A percentile compares a stretch with the other conserved stretches of the same genome.
phyloP scores from a whole-genome alignment of 139 green algal species.

The Coccomyxa sp. region DNA sequence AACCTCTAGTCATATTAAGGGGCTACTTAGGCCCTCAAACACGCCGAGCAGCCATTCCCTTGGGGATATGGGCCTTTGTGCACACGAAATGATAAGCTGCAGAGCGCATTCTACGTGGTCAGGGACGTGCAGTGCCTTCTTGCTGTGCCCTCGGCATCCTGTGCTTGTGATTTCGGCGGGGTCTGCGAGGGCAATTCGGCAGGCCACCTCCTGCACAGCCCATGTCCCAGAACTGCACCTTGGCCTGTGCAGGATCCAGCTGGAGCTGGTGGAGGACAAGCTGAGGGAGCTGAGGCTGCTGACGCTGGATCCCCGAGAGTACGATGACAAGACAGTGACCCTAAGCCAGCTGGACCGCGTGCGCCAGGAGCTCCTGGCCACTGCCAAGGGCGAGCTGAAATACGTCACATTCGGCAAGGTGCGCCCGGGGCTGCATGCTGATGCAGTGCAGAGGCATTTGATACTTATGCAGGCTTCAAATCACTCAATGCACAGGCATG shows the following conservation, averaged over 20 bases:
- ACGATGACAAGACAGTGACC: slow-evolving; percentile 44
- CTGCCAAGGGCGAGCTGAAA: neutral
- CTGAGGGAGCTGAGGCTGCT: slow-evolving; percentile 37
- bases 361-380: slow-evolving; percentile 37
- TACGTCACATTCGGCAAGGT: slow-evolving; percentile 42
- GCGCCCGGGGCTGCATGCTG: neutral
- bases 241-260: slow-evolving; percentile 36
- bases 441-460: no score
- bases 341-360: slow-evolving; percentile 49
- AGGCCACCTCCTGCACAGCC: neutral
- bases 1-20: neutral
- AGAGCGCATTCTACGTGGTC: neutral
- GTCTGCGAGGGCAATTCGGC: neutral
- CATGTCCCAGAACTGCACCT: neutral
- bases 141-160: neutral
- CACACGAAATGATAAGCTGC: neutral
- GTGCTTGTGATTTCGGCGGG: neutral
- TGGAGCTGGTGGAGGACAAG: slow-evolving; percentile 58
- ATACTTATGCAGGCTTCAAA: neutral
- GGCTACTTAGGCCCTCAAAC: neutral
- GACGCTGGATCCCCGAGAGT: slow-evolving; percentile 6
- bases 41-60: no score
- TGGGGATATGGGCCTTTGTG: neutral
- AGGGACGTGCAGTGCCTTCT: no score
- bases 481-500: neutral